A percentile compares a stretch with the other conserved stretches of the same genome.
Conservation (phyloP, 2,329 filamentous ascomycete species). For the Scorias spongiosa region DNA sequence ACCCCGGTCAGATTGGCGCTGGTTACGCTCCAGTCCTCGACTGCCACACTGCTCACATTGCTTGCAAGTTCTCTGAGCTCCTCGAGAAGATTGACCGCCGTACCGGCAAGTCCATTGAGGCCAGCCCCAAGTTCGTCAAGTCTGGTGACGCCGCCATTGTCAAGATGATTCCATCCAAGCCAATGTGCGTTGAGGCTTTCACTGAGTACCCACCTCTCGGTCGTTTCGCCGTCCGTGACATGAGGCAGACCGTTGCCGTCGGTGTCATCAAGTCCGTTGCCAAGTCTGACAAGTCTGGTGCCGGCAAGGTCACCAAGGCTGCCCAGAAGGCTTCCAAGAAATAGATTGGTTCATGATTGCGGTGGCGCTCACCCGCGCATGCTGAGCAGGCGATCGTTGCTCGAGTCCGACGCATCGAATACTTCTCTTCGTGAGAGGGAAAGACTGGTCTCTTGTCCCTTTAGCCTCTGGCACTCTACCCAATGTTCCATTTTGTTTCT, state of each 20-base stretch:
- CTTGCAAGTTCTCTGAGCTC: constrained; percentile 99
- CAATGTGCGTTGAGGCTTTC: constrained; percentile 99
- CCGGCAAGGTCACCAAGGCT: constrained; percentile 37
- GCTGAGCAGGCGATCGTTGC: constrained; percentile 9
- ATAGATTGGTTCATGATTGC: constrained; percentile 12
- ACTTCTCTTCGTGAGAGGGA: not conserved
- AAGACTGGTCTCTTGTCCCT: constrained; percentile 6
- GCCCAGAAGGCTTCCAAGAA: constrained; percentile 25
- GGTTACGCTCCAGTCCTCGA: constrained; percentile 98
- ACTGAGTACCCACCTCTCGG: constrained; percentile 98
- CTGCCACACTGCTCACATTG: constrained; percentile 99
- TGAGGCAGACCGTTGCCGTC: constrained; percentile 73
- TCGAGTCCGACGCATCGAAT: constrained; percentile 2
- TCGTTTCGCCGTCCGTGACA: constrained; percentile 99
- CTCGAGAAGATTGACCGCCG: constrained; percentile 99
- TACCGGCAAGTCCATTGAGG: constrained; percentile 95
- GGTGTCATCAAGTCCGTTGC: constrained; percentile 70
- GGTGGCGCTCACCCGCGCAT: constrained; percentile 8
- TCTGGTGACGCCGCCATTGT: constrained; percentile 99
- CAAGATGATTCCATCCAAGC: constrained; percentile 99
- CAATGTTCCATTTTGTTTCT: not conserved
- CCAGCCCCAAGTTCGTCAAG: constrained; percentile 98
- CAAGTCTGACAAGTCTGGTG: constrained; percentile 32
- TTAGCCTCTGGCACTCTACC: constrained; percentile 3
- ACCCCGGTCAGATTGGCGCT: constrained; percentile 98